Conservation (phyloP, 805 yeast species). For the Monosporozyma solicola region DNA sequence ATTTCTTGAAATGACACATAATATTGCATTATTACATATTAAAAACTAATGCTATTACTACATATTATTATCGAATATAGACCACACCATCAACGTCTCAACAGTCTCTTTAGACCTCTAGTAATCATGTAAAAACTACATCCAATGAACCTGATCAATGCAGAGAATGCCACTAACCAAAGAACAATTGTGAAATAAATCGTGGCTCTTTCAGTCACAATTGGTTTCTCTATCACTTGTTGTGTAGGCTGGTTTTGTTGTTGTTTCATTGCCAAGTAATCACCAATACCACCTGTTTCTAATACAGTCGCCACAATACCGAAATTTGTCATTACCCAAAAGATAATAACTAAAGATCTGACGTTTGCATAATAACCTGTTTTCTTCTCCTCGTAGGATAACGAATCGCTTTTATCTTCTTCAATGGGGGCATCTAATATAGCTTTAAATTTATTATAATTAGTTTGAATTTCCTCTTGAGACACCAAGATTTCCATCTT, state of each 20-base stretch:
- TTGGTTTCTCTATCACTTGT: conserved; percentile 11
- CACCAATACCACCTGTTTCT: conserved; percentile 70
- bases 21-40: no score
- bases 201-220: conserved; percentile 39
- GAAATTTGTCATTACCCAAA: conserved; percentile 85
- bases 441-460: conserved; percentile 57
- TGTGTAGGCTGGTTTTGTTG: conserved; percentile 5
- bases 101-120: conserved; percentile 25
- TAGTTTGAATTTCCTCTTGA: conserved; percentile 62
- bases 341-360: conserved; percentile 77
- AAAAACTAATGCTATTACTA: no score
- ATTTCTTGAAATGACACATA: background rate
- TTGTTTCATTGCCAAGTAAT: conserved; percentile 24
- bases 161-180: conserved; percentile 91
- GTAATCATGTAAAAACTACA: conserved; percentile 48
- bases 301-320: conserved; percentile 74
- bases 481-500: conserved; percentile 71
- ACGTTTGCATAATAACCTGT: conserved; percentile 84
- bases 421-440: conserved; percentile 38
- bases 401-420: conserved; percentile 27
- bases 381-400: conserved; percentile 43
- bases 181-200: conserved; percentile 74
- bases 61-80: background rate
- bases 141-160: conserved; percentile 74
- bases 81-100: background rate